Base-by-base conservation (phyloP, 305 asterid species). In the Solanum chacoense region DNA sequence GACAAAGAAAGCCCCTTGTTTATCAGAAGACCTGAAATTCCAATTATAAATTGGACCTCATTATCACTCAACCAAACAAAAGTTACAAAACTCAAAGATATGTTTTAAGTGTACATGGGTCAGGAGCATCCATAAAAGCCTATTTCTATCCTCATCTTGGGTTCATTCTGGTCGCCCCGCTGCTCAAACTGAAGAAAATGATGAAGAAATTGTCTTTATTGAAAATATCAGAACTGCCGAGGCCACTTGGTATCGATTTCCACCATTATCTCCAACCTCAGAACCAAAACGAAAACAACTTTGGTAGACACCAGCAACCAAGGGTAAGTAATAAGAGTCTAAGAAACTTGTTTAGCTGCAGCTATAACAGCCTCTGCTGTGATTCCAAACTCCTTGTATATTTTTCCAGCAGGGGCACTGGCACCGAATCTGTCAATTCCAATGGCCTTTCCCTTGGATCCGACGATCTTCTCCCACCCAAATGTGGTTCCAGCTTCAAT, bases 401-500 rank as follows among this genome's bases (percentile, higher is more conserved):
- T 96, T 81, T 85, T 97, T 12, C 96, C 98, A 20, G 99, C 98
- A 84, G 98, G 99, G 28, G 99, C 99, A 93, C 98, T 96, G 20
- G 99, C 99, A n/a, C 99, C 99, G 42, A 96, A 97, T 34, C 93
- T 90, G 85, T 96, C 98, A 37, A 97, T 95, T 79, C 99, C 99
- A 29, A 96, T 95, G 29, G 98, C 96, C 93, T 95, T 95, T 9
- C 98, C 99, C 88, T 94, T 91, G 7, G 90, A 1, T 38, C 98
- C 98, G 26, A 96, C 95, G 6, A 93, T 91, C 93, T 90, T 95
- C 86, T 84, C 91, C 99, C 98, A 96, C 16, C 99, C 99, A 11
- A 96, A 95, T 65, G 99, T 95, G 7, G 98, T 22, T 14, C 94
- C 99, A 31, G 98, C 99, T 90, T 96, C 99, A 80, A 96, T 93